Conservation (phyloP, 2,329 filamentous ascomycete genomes). For the Colletotrichum simmondsii region DNA sequence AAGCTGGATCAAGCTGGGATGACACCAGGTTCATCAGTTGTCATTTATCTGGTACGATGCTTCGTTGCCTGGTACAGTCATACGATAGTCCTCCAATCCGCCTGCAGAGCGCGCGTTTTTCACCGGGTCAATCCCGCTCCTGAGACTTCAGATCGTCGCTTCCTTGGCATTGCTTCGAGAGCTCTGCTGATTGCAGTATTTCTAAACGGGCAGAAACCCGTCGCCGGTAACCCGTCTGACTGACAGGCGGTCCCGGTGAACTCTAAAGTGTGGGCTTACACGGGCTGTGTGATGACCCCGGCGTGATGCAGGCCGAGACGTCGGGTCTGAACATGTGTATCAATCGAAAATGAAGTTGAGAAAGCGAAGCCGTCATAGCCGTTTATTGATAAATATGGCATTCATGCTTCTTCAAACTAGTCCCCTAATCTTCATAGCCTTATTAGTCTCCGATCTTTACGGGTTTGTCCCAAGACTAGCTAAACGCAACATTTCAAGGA, state of each 20-base stretch:
- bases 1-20: background rate
- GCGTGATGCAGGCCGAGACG: constrained; percentile 14
- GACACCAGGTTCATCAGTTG: background rate
- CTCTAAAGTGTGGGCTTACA: constrained; percentile 11
- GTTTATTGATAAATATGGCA: background rate
- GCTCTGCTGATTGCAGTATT: background rate
- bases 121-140: background rate
- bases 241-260: constrained; percentile 16
- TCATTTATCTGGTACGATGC: background rate
- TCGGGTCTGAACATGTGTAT: background rate
- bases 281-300: constrained; percentile 1
- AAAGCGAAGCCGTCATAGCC: background rate
- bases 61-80: background rate
- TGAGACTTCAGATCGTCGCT: background rate
- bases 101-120: background rate
- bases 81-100: background rate
- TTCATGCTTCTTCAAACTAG: background rate
- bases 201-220: background rate
- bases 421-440: background rate
- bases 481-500: background rate
- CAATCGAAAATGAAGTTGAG: background rate
- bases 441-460: background rate
- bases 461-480: background rate
- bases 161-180: background rate
- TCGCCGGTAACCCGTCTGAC: background rate